Base-by-base conservation (phyloP, 208 protist species). In the Endotrypanum monterogeii region DNA sequence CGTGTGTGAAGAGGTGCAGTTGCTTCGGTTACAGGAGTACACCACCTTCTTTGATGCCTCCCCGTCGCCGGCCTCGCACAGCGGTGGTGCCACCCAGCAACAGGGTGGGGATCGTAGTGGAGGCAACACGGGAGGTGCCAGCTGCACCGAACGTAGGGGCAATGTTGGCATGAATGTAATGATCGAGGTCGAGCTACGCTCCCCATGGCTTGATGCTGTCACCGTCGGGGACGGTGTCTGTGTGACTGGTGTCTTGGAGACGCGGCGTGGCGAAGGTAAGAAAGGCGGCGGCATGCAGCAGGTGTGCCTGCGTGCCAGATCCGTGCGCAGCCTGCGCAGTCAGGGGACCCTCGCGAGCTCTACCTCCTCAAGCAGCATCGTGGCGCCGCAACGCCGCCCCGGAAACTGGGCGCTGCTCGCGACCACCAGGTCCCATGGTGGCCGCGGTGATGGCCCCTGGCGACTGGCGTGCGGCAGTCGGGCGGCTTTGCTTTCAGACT, bases 21-120 rank as follows among this genome's bases (percentile, higher is more conserved):
- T 90, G 39, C 78, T 96, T 25, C 91, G 91, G 35, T 63, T 96
- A 72, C 92, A 96, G 81, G 92, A 96, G 78, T 82, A 87, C 55
- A 86, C 84, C 2, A 85, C 88, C 55, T 73, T 84, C 41, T 86
- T 90, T 61, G 86, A 85, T 55, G 78, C 62, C 9, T 73, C 70
- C 39, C 30, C 35, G 41, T 39, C 25, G 51, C 60, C 32, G 55
- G 6, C 41, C 30, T 51, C 60, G 46, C n/a, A 51, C 32, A 30
- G 30, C 28, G 28, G 60, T 56, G 23, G 14, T 50, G 56, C 48
- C 18, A 66, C 30, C 58, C 66, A 55, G 74, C 63, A 68, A 9
- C 28, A 39, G 41, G 44, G 44, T 28, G 63, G 44, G 7, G 39
- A 39, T 67, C 23, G 65, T 66, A 35, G 35, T 55, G 8, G 60